Conservation (phyloP, 2,329 filamentous ascomycete species). For the Ceratocystis colombiana region DNA sequence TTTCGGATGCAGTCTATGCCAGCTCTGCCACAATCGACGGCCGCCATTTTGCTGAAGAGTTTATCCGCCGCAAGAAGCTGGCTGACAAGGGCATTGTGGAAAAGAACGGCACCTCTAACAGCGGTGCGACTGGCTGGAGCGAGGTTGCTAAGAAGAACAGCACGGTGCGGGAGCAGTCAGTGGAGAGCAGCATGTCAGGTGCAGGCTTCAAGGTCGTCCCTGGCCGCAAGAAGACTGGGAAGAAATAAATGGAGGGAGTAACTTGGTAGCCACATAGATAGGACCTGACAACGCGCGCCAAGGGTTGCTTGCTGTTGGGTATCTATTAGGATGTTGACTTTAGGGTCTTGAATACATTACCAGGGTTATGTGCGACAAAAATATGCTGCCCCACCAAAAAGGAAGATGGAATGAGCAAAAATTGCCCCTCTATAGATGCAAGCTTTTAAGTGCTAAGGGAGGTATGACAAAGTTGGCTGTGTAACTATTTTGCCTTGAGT, state of each 20-base stretch:
- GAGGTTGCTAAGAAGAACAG: conserved; percentile 92
- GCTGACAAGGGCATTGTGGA: conserved; percentile 86
- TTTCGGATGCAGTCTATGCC: conserved; percentile 81
- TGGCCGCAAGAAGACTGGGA: conserved; percentile 79
- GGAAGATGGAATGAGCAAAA: conserved; percentile 3
- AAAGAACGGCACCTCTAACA: conserved; percentile 50
- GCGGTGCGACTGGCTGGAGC: conserved; percentile 63
- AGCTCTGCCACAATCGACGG: conserved; percentile 84
- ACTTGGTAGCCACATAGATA: background rate
- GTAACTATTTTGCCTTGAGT: background rate
- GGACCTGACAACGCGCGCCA: background rate
- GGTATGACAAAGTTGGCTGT: conserved; percentile 1
- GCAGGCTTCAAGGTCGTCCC: conserved; percentile 83
- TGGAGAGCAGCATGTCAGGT: conserved; percentile 35
- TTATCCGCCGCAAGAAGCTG: conserved; percentile 81
- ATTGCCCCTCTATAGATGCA: background rate
- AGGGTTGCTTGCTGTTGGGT: no score
- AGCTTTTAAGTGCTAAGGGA: background rate
- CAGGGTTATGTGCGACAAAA: background rate
- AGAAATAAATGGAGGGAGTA: conserved; percentile 43
- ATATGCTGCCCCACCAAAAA: conserved; percentile 6
- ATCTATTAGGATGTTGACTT: background rate
- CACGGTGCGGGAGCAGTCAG: conserved; percentile 31
- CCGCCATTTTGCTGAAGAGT: conserved; percentile 88
- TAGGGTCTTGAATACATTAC: background rate